Evolutionary conservation across 2,329 filamentous ascomycete species (phyloP), one percentile per base, ranked within the genome.

Genomic region (Pseudogymnoascus sp.): DNA sequence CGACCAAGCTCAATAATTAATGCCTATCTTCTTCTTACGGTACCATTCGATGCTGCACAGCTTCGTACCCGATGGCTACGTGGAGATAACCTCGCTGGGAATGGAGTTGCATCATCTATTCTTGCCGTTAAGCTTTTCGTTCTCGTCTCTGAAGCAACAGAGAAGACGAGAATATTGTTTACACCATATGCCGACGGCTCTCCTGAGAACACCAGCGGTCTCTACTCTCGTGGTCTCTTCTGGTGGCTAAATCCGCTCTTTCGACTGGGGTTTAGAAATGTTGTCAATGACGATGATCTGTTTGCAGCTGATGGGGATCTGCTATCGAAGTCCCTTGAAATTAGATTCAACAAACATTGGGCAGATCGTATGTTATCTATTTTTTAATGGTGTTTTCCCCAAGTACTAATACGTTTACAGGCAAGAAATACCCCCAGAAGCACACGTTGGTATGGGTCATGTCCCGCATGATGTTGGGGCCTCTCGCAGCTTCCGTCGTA

Each of bases 241-340:
- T 72, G 67, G 67, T 77, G 75, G 75, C 62, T 76, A 10, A 76
- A 74, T 40, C 65, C 65, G 5, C 64, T 76, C 6, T 74, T 77
- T 56, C 35, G 63, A 12, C 10, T 63, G 10, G 75, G 75, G 0
- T 75, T 70, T 59, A 63, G 63, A 10, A 71, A 67, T 1, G 65
- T 72, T 24, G 61, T 76, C 3, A 67, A 62, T 2, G 65, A 72
- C 11, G 66, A 73, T n/a, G 68, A 71, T 63, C 66, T 77, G 1
- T 67, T 66, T 41, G 40, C 63, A 2, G 35, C 62, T 14, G 65
- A 68, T 38, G 41, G 46, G 60, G 61, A 65, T 53, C 62, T 70
- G 31, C 37, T 62, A 26, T 66, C 68, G 3, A 63, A 63, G 14
- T 62, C 60, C 10, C 59, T 68, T 33, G 19, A 61, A 12, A 11